A percentile compares a stretch with the other conserved stretches of the same genome.
phyloP scores from a whole-genome alignment of 345 rosid genomes.

The Eucalyptus albens region DNA sequence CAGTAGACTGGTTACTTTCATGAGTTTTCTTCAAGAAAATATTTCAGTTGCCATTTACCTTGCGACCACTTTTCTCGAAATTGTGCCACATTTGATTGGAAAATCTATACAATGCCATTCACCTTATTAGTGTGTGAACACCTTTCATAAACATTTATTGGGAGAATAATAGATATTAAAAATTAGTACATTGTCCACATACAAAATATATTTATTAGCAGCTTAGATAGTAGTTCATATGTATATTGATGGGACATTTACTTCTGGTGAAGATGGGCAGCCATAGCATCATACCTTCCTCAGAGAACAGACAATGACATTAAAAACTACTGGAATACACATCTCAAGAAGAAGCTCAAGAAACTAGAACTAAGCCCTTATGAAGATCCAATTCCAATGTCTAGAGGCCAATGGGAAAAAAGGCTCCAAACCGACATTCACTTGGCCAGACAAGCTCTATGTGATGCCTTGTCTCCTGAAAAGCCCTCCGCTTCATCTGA shows the following conservation, averaged over 20 bases:
- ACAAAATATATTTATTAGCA: neutral
- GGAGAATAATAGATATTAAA: neutral
- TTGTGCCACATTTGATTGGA: neutral
- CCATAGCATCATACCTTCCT: constrained; percentile 36
- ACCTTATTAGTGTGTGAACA: neutral
- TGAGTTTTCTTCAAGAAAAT: neutral
- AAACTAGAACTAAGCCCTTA: neutral
- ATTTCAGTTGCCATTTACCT: neutral
- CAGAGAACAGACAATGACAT: constrained; percentile 35
- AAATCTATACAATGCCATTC: neutral
- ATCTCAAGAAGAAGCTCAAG: constrained; percentile 22
- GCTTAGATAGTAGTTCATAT: neutral
- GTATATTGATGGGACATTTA: neutral
- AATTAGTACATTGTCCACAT: neutral
- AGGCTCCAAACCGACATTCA: constrained; percentile 30
- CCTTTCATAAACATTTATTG: neutral
- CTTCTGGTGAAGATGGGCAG: constrained; percentile 28
- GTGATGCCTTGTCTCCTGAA: constrained; percentile 20
- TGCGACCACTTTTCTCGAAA: neutral
- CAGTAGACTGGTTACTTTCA: neutral
- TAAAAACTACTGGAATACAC: constrained; percentile 34
- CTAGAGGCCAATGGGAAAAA: constrained; percentile 34
- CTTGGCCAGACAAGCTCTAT: constrained; percentile 16
- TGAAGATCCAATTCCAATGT: neutral
- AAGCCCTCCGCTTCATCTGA: neutral